phyloP scores from a whole-genome alignment of 495 filamentous ascomycete species.

The Aspergillus homomorphus region DNA sequence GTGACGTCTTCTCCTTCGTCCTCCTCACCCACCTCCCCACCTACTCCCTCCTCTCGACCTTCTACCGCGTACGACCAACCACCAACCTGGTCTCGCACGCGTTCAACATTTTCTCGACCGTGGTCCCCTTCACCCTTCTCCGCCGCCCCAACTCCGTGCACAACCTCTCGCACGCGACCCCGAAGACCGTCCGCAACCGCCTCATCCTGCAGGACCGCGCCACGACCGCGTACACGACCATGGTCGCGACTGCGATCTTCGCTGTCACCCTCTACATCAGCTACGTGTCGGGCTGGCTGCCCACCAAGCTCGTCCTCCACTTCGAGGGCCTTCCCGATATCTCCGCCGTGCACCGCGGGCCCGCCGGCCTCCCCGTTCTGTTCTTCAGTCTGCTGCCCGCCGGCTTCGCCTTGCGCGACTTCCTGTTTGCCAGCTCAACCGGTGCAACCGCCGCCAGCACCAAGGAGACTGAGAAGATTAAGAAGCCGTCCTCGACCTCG shows the following conservation, averaged over 20 bases:
- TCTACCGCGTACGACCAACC: slow-evolving; percentile 63
- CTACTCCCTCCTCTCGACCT: slow-evolving; percentile 65
- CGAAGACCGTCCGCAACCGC: slow-evolving; percentile 54
- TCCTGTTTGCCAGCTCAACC: slow-evolving; percentile 71
- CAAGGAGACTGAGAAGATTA: slow-evolving; percentile 51
- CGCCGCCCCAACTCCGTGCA: slow-evolving; percentile 62
- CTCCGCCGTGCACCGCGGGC: slow-evolving; percentile 56
- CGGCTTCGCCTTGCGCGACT: slow-evolving; percentile 64
- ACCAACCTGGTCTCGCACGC: slow-evolving; percentile 54
- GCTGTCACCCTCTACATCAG: slow-evolving; percentile 60
- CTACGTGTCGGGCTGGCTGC: slow-evolving; percentile 59
- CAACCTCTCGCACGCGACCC: slow-evolving; percentile 46
- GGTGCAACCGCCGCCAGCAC: slow-evolving; percentile 32
- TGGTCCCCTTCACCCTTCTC: slow-evolving; percentile 67
- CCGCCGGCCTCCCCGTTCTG: slow-evolving; percentile 42
- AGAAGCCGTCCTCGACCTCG: slow-evolving; percentile 36
- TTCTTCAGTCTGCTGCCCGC: slow-evolving; percentile 56
- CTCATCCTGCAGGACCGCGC: slow-evolving; percentile 64
- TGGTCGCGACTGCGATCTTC: slow-evolving; percentile 67
- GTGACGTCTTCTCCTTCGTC: slow-evolving; percentile 66
- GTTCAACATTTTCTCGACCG: slow-evolving; percentile 64
- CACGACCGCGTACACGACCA: slow-evolving; percentile 59
- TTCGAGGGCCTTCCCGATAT: slow-evolving; percentile 68
- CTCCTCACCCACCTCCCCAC: slow-evolving; percentile 69
- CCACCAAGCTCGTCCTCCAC: slow-evolving; percentile 61